phyloP scores from a whole-genome alignment of 805 yeast genomes.

The Yarrowia phangngaensis region DNA sequence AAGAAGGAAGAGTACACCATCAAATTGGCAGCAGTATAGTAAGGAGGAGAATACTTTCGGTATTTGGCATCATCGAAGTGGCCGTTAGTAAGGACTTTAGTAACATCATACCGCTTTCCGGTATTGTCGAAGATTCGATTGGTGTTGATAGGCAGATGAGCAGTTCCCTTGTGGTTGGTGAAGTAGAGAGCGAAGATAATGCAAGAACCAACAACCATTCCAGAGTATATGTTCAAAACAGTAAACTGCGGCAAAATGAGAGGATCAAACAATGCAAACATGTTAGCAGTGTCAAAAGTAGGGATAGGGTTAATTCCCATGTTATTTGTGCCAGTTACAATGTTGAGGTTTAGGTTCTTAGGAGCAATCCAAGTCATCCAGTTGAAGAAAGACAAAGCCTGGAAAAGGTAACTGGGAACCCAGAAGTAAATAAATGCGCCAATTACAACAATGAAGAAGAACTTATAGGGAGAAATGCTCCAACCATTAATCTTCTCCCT shows the following conservation, averaged over 20 bases:
- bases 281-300: slow-evolving; percentile 51
- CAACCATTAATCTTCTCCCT: slow-evolving; percentile 55
- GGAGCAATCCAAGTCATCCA: slow-evolving; percentile 63
- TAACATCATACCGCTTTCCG: slow-evolving; percentile 50
- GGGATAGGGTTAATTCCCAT: slow-evolving; percentile 54
- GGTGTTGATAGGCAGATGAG: slow-evolving; percentile 59
- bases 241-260: slow-evolving; percentile 39
- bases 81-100: slow-evolving; percentile 41
- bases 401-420: slow-evolving; percentile 63
- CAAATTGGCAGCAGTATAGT: slow-evolving; percentile 50
- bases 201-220: slow-evolving; percentile 47
- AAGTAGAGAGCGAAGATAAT: slow-evolving; percentile 48
- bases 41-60: slow-evolving; percentile 63
- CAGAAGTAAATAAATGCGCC: slow-evolving; percentile 57
- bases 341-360: slow-evolving; percentile 47
- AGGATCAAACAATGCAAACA: slow-evolving; percentile 63
- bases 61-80: slow-evolving; percentile 48
- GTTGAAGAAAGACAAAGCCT: slow-evolving; percentile 57
- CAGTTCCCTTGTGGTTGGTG: slow-evolving; percentile 55
- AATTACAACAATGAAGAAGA: slow-evolving; percentile 46
- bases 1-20: slow-evolving; percentile 54
- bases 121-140: slow-evolving; percentile 51
- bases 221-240: slow-evolving; percentile 45
- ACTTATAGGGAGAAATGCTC: slow-evolving; percentile 50
- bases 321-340: slow-evolving; percentile 50